Conservation (phyloP, 1,284 basidiomycete species). For the Puccinia triticina region DNA sequence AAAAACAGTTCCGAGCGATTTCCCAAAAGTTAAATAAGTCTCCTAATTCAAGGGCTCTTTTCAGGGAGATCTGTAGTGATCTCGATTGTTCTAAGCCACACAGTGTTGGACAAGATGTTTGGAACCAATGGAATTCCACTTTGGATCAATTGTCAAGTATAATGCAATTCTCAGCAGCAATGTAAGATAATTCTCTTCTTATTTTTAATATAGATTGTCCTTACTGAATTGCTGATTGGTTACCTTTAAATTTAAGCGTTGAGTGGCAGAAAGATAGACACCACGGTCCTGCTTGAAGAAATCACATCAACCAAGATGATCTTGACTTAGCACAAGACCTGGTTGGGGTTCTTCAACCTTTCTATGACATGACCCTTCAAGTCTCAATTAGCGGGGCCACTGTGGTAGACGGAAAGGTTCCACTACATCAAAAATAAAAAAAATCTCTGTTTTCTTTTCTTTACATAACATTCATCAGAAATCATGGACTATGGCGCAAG, state of each 20-base stretch:
- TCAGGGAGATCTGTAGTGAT: neutral
- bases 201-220: no score
- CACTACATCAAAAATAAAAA: no score
- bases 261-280: no score
- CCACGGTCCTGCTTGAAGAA: neutral
- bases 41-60: neutral
- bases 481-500: no score
- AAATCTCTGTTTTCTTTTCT: no score
- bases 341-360: neutral
- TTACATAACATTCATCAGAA: no score
- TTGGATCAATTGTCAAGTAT: no score
- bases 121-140: no score
- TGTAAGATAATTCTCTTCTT: neutral
- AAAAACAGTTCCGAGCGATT: slow-evolving; percentile 13
- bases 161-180: no score
- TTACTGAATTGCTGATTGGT: neutral
- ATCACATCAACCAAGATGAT: neutral
- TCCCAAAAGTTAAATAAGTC: neutral
- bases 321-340: neutral
- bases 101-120: neutral
- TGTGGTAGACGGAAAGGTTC: no score
- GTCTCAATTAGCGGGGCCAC: neutral
- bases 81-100: neutral
- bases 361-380: no score
- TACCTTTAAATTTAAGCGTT: neutral